Percentiles rank a stretch among this genome's conserved stretches.
Conservation (phyloP, 139 green algal species). For the Pleodorina starrii region DNA sequence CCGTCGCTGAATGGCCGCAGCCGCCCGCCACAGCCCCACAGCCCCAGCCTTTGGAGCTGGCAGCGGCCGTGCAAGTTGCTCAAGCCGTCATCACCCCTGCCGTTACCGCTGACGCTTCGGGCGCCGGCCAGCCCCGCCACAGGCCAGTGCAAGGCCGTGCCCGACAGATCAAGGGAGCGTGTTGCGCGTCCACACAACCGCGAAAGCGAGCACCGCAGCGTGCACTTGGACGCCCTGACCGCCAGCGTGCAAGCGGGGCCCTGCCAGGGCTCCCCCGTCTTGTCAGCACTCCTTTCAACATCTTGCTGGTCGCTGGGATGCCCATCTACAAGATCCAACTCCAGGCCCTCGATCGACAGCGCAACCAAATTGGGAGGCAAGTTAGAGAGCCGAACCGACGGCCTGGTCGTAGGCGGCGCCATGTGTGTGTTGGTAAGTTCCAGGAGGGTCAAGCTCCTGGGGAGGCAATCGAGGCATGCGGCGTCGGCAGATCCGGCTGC, state of each 20-base stretch:
- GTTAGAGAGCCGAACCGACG: not conserved
- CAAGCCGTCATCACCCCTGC: not conserved
- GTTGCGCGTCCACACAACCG: not conserved
- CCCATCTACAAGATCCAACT: not conserved
- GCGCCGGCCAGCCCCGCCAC: not conserved
- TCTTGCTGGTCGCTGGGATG: not conserved
- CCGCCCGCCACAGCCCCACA: slow-evolving; percentile 10
- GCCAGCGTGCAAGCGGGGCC: not conserved
- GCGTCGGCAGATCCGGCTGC: not conserved
- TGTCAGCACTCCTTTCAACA: not conserved
- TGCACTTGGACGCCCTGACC: not conserved
- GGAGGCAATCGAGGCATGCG: not conserved
- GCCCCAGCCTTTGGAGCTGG: not conserved
- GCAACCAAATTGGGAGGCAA: not conserved
- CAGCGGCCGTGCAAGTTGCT: not conserved
- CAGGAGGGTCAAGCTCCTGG: not conserved
- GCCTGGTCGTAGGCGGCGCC: not conserved
- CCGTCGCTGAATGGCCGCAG: not conserved
- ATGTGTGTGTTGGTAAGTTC: not conserved
- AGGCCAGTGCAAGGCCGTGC: not conserved
- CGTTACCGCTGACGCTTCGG: not conserved
- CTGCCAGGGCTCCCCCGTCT: not conserved
- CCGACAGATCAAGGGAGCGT: not conserved
- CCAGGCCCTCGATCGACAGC: not conserved
- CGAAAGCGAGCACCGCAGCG: not conserved